phyloP scores from a whole-genome alignment of 345 rosid species.

The Salix caprea region DNA sequence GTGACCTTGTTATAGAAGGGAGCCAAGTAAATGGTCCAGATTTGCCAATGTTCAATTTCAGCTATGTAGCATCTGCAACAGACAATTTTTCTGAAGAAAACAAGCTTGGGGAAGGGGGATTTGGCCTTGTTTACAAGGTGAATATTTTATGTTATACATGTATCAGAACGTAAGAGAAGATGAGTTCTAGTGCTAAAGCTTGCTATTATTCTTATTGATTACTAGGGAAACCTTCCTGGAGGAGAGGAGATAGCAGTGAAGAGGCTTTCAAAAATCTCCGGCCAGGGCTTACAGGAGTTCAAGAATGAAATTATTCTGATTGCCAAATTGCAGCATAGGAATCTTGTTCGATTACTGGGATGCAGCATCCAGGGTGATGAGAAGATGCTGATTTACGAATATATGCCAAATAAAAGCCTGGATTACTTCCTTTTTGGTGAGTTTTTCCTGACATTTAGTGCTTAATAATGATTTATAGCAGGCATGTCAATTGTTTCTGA shows the following conservation, averaged over 20 bases:
- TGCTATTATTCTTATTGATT: neutral
- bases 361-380: constrained; percentile 24
- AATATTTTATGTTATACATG: neutral
- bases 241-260: neutral
- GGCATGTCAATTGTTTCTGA: neutral
- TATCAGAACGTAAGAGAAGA: neutral
- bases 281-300: neutral
- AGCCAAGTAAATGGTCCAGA: constrained; percentile 50
- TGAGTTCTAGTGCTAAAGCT: neutral
- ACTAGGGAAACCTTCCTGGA: neutral
- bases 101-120: neutral
- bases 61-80: constrained; percentile 21
- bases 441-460: neutral
- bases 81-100: neutral
- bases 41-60: constrained; percentile 43
- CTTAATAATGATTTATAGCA: neutral
- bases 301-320: neutral
- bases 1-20: constrained; percentile 36
- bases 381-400: constrained; percentile 23
- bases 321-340: constrained; percentile 27
- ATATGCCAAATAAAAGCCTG: constrained; percentile 26
- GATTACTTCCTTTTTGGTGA: constrained; percentile 26
- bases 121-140: neutral
- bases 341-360: constrained; percentile 29
- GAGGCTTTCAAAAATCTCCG: neutral